These are phyloP conservation scores for Protea cynaroides DNA, from an alignment of 164 flowering plant genomes.

Conservation along the genomic window DNA sequence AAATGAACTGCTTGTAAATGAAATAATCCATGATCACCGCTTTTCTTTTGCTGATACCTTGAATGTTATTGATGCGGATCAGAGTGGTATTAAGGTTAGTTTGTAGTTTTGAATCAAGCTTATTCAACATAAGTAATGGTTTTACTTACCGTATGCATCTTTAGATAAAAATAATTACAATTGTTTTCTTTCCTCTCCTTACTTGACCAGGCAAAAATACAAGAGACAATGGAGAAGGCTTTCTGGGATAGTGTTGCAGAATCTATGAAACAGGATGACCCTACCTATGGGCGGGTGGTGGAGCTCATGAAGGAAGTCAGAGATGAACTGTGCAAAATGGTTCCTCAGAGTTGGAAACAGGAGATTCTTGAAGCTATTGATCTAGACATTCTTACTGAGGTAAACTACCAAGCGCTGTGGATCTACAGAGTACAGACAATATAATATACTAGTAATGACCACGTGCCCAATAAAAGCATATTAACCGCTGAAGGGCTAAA, in stretches of 20 bases:
- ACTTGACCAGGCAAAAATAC: slow-evolving; percentile 47
- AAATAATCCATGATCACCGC: slow-evolving; percentile 57
- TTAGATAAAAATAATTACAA: background rate
- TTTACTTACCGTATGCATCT: background rate
- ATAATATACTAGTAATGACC: no score
- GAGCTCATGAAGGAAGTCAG: slow-evolving; percentile 79
- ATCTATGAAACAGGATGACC: slow-evolving; percentile 54
- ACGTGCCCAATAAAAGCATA: no score
- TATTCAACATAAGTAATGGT: background rate
- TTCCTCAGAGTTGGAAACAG: slow-evolving; percentile 76
- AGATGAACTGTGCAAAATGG: slow-evolving; percentile 75
- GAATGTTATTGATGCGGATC: slow-evolving; percentile 19
- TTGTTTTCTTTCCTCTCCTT: slow-evolving; percentile 1
- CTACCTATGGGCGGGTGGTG: slow-evolving; percentile 52
- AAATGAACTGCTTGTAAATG: slow-evolving; percentile 86
- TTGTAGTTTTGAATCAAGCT: background rate
- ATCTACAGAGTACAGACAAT: no score
- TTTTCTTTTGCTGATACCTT: slow-evolving; percentile 33
- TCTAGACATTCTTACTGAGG: slow-evolving; percentile 82
- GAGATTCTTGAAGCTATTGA: no score
- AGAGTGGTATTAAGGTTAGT: slow-evolving; percentile 48
- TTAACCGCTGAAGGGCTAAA: background rate
- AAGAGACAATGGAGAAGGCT: slow-evolving; percentile 79
- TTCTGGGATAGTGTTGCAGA: slow-evolving; percentile 87
- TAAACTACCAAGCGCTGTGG: slow-evolving; percentile 9